phyloP scores from a whole-genome alignment of 2,329 filamentous ascomycete species.

The Cercospora sp. region DNA sequence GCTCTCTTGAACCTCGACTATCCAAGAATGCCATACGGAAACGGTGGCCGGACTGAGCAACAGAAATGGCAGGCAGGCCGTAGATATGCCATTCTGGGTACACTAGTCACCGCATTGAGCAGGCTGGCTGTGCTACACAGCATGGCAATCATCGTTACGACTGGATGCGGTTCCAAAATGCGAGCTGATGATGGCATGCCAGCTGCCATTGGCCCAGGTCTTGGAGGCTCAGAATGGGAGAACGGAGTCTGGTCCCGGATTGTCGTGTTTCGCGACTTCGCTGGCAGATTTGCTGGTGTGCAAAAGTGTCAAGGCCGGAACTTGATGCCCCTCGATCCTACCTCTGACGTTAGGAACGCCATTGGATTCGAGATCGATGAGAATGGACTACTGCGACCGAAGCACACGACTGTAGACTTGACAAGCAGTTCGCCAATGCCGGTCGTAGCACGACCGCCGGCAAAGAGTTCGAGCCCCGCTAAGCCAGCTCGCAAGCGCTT shows the following conservation, averaged over 20 bases:
- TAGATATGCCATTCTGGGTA: slow-evolving; percentile 64
- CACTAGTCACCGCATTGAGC: slow-evolving; percentile 61
- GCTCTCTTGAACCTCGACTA: slow-evolving; percentile 75
- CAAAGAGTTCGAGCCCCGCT: slow-evolving; percentile 9
- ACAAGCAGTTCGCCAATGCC: slow-evolving; percentile 17
- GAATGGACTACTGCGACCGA: slow-evolving; percentile 44
- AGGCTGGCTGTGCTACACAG: slow-evolving; percentile 73
- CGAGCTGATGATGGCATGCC: slow-evolving; percentile 53
- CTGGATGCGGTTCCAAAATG: slow-evolving; percentile 81
- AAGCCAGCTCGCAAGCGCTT: slow-evolving; percentile 56
- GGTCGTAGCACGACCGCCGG: not conserved
- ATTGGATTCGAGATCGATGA: slow-evolving; percentile 52
- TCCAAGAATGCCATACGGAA: slow-evolving; percentile 52
- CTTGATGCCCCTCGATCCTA: slow-evolving; percentile 37
- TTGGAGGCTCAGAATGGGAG: slow-evolving; percentile 79
- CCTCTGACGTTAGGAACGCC: slow-evolving; percentile 48
- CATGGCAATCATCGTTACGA: slow-evolving; percentile 73
- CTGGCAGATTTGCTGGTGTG: slow-evolving; percentile 47
- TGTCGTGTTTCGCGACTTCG: slow-evolving; percentile 75
- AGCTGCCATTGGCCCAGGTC: slow-evolving; percentile 71
- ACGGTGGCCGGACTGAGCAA: slow-evolving; percentile 47
- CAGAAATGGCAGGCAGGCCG: slow-evolving; percentile 52
- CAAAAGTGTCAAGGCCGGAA: slow-evolving; percentile 47
- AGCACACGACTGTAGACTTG: slow-evolving; percentile 25
- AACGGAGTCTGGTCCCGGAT: slow-evolving; percentile 71